phyloP scores from a whole-genome alignment of 257 asterid species.

The Lycium ferocissimum region DNA sequence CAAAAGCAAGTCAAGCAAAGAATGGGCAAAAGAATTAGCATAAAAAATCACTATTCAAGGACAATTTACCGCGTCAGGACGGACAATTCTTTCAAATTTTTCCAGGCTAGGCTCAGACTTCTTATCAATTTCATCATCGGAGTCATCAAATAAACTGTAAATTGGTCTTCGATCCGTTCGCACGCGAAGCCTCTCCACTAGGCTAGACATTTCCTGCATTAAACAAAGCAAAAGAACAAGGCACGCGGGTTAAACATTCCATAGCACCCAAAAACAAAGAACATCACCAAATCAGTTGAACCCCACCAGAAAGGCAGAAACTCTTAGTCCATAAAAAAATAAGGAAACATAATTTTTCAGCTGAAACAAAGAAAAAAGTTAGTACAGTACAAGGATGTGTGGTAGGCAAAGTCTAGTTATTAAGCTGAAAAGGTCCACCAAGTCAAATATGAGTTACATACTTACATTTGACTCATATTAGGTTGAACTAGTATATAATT shows the following conservation, averaged over 20 bases:
- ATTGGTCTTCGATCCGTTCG: slow-evolving; percentile 87
- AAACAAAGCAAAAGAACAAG: background rate
- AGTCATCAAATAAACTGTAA: slow-evolving; percentile 77
- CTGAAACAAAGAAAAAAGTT: background rate
- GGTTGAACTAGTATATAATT: slow-evolving; percentile 5
- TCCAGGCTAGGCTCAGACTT: slow-evolving; percentile 41
- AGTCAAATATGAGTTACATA: background rate
- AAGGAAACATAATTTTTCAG: background rate
- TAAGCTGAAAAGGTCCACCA: background rate
- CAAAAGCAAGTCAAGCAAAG: background rate
- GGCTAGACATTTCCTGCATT: slow-evolving; percentile 52
- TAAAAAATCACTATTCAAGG: background rate
- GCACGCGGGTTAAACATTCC: slow-evolving; percentile 12
- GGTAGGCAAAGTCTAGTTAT: background rate
- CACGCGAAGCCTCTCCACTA: slow-evolving; percentile 68
- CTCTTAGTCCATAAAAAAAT: background rate
- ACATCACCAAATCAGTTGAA: slow-evolving; percentile 14
- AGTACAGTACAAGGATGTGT: background rate
- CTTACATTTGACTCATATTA: background rate
- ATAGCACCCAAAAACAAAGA: background rate
- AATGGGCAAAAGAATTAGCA: background rate
- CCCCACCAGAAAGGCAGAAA: background rate
- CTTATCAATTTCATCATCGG: slow-evolving; percentile 71
- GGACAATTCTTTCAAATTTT: slow-evolving; percentile 43
- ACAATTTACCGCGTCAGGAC: slow-evolving; percentile 50